Evolutionary conservation across 208 protist genomes (phyloP).

Genomic region (Leishmania lainsoni): DNA sequence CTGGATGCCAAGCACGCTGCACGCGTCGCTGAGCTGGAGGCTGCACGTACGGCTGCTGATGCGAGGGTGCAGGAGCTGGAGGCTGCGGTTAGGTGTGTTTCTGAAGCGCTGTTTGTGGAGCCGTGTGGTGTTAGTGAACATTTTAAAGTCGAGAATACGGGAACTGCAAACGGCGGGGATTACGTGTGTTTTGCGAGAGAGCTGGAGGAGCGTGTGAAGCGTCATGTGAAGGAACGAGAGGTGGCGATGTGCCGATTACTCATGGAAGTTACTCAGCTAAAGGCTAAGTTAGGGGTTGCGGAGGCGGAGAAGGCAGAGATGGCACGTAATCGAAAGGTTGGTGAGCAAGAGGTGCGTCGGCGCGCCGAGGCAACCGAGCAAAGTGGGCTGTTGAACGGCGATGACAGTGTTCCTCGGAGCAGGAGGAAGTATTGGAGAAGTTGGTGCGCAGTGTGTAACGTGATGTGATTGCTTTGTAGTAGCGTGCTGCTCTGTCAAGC

Average conservation of each 20-base stretch:
- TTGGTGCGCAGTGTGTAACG: conserved; percentile 3
- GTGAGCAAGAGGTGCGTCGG: conserved; percentile 10
- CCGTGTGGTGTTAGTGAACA: not conserved
- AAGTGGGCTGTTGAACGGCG: conserved; percentile 17
- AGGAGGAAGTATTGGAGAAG: not conserved
- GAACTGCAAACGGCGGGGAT: not conserved
- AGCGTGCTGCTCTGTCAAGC: not conserved
- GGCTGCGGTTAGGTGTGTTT: not conserved
- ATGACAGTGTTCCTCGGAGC: not conserved
- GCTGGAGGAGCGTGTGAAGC: not conserved
- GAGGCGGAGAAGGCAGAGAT: conserved; percentile 6
- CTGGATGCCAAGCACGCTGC: not conserved
- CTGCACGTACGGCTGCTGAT: not conserved
- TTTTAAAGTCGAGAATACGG: not conserved
- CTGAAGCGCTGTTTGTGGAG: not conserved
- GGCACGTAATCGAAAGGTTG: not conserved
- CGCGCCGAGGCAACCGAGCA: conserved; percentile 16
- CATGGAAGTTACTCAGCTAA: not conserved
- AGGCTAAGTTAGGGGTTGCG: not conserved
- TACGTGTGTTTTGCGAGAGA: not conserved
- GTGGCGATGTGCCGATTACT: not conserved
- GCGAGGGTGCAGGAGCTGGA: conserved; percentile 6
- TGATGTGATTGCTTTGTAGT: conserved; percentile 12
- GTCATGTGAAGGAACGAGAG: not conserved
- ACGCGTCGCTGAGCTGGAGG: conserved; percentile 14